Base-by-base conservation (phyloP, 768 basidiomycete species). In the Grammothele lineata region DNA sequence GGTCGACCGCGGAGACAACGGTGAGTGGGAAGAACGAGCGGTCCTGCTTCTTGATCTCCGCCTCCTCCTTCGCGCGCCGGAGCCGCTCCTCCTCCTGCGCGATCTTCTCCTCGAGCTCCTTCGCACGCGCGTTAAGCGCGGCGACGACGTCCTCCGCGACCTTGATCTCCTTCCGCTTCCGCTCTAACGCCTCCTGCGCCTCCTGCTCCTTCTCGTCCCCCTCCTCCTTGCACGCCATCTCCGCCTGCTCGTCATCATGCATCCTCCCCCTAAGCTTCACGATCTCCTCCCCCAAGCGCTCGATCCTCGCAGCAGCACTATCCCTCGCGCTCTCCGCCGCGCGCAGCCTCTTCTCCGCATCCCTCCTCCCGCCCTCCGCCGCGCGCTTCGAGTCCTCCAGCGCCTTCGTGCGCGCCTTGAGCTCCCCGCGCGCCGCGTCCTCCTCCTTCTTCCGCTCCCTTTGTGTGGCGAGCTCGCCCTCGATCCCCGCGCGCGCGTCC, bases 301-400 rank as follows among this genome's bases (percentile, higher is more conserved):
- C 75, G 60, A 85, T 74, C 34, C 77, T 73, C 56, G 73, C 74
- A 18, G 64, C 70, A 0, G 85, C 77, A 45, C 73, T 81, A 58
- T 88, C 83, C 26, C 85, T 78, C 50, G 76, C 70, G 35, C 61
- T 72, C 62, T 83, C 81, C 14, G 79, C 81, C n/a, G 75, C 71
- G 57, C 83, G 87, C 49, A 94, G 74, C 56, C 83, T 83, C 71
- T 89, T 92, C 67, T 98, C 95, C 4, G 86, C 91, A 38, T 97
- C 94, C 37, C 82, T 77, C 61, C 82, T 87, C 42, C 73, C 66
- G 41, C 78, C 72, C 66, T 99, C 96, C 10, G 92, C 91, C 23
- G 71, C 71, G 25, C 95, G 83, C 66, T 85, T 88, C 44, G 80
- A 70, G 62, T 99, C 95, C 56, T 99, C 95, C 2, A 97, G 70